A percentile compares a stretch with the other conserved stretches of the same genome.
These are phyloP conservation scores for Daldinia loculata DNA, from an alignment of 495 filamentous ascomycete genomes.

Conservation along the genomic window DNA sequence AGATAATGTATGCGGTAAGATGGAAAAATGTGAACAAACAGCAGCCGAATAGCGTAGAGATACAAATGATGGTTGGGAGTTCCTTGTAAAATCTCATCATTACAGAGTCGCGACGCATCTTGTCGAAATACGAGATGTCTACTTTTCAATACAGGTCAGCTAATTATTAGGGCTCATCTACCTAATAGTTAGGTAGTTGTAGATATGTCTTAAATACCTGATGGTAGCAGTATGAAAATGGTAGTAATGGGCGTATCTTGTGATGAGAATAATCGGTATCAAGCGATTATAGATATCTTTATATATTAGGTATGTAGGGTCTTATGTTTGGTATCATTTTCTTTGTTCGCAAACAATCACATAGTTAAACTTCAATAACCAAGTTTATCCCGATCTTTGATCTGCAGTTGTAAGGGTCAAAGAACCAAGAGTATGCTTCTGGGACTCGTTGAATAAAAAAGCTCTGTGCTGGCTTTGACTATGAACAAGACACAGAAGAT, in stretches of 20 bases:
- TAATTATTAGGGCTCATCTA: background rate
- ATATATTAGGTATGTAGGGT: background rate
- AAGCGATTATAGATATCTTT: background rate
- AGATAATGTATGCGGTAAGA: no score
- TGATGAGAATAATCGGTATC: background rate
- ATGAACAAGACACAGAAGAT: background rate
- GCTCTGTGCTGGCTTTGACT: background rate
- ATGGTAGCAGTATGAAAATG: background rate
- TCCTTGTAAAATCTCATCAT: background rate
- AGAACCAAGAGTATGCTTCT: background rate
- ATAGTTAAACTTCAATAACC: background rate
- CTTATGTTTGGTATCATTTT: background rate
- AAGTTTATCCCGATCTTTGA: background rate
- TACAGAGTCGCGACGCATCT: background rate
- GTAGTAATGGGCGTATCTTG: background rate
- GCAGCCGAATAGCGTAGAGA: no score
- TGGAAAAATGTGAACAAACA: no score
- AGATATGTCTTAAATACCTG: background rate
- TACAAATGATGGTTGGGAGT: background rate
- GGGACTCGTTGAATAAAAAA: background rate
- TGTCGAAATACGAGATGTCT: background rate
- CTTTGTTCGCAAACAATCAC: background rate
- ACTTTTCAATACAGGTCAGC: background rate
- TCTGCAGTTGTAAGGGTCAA: background rate
- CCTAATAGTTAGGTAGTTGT: background rate